These are phyloP conservation scores for Lecanosticta acicola DNA, from an alignment of 2,329 filamentous ascomycete genomes.

Conservation along the genomic window DNA sequence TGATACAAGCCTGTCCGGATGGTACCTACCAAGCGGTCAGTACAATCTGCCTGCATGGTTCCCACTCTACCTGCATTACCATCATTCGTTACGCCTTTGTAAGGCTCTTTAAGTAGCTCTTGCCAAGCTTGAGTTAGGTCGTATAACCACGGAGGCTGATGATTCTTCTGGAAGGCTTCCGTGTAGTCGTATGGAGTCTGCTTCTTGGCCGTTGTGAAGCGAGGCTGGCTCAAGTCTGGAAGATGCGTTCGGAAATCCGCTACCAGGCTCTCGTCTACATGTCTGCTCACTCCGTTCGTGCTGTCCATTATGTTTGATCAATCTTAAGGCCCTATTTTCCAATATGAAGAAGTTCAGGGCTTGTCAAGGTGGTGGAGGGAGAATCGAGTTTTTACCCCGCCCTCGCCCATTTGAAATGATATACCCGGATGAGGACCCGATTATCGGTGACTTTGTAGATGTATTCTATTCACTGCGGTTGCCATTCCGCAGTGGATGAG, in stretches of 20 bases:
- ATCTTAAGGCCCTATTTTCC: no score
- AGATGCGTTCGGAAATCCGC: slow-evolving; percentile 51
- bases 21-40: slow-evolving; percentile 18
- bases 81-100: slow-evolving; percentile 63
- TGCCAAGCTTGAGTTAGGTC: slow-evolving; percentile 21
- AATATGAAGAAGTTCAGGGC: no score
- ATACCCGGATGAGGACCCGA: background rate
- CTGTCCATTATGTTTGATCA: no score
- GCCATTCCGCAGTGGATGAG: slow-evolving; percentile 8
- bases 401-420: background rate
- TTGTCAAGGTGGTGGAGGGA: no score
- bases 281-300: slow-evolving; percentile 6
- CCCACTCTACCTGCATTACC: slow-evolving; percentile 41
- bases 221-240: slow-evolving; percentile 53
- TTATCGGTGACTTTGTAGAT: background rate
- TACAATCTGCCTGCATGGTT: slow-evolving; percentile 12
- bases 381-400: no score
- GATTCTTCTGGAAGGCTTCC: slow-evolving; percentile 20
- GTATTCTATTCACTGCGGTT: background rate
- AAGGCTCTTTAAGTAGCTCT: slow-evolving; percentile 52
- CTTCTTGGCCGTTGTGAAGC: slow-evolving; percentile 57
- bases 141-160: slow-evolving; percentile 27
- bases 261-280: slow-evolving; percentile 14
- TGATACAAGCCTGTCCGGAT: slow-evolving; percentile 21
- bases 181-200: slow-evolving; percentile 60